A percentile compares a stretch with the other conserved stretches of the same genome.
phyloP scores from a whole-genome alignment of 495 filamentous ascomycete genomes.

The Lichenothelia convexa region DNA sequence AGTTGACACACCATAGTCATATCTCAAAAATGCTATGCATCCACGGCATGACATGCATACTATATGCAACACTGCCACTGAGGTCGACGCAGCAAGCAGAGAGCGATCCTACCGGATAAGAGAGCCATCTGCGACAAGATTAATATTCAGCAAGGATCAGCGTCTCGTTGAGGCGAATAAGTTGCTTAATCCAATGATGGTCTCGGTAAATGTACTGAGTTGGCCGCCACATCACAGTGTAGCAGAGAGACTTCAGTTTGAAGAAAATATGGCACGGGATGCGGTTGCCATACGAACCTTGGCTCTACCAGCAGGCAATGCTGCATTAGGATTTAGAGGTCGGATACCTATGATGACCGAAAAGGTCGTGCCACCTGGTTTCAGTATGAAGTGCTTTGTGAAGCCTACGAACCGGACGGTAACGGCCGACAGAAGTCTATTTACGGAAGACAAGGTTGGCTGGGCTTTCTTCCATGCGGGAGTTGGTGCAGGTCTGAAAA shows the following conservation, averaged over 20 bases:
- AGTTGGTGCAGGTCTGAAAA: constrained; percentile 73
- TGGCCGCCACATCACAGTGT: too few relatives aligned
- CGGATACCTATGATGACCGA: constrained; percentile 76
- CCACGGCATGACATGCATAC: constrained; percentile 56
- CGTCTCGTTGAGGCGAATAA: constrained; percentile 64
- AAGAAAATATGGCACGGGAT: too few relatives aligned
- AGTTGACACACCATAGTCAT: too few relatives aligned
- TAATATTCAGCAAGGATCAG: constrained; percentile 81
- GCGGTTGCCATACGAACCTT: constrained; percentile 70
- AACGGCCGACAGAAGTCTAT: constrained; percentile 61
- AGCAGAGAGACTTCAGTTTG: too few relatives aligned
- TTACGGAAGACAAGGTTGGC: constrained; percentile 84
- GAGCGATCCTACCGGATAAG: not conserved
- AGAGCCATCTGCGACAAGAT: constrained; percentile 28
- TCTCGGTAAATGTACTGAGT: too few relatives aligned
- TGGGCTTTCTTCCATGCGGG: constrained; percentile 99
- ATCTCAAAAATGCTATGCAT: too few relatives aligned
- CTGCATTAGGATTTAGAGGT: constrained; percentile 66
- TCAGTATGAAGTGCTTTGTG: constrained; percentile 75
- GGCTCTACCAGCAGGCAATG: constrained; percentile 68
- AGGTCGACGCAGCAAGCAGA: too few relatives aligned
- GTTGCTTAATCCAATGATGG: constrained; percentile 62
- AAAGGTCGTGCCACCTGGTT: constrained; percentile 68
- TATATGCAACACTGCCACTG: constrained; percentile 47
- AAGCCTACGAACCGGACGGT: constrained; percentile 80